Base-by-base conservation (phyloP, 306 rosid species). In the Urtica urens region DNA sequence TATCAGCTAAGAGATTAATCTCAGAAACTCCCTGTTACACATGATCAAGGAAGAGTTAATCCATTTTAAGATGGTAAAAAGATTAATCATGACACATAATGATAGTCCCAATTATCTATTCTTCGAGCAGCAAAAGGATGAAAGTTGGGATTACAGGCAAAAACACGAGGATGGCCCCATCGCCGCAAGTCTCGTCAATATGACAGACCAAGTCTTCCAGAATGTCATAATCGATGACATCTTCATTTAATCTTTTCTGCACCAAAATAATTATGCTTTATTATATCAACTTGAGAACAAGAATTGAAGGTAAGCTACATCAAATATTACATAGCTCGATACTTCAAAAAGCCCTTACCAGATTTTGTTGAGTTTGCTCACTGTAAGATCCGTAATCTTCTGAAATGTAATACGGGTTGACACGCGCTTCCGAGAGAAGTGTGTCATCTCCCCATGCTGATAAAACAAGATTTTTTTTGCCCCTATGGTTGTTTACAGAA, bases 371-470 rank as follows among this genome's bases (percentile, higher is more conserved):
- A 53, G 96, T 71, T 67, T 76, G 80, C 67, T 88, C 95, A 37
- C 85, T 76, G 55, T 76, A 78, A 13, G 70, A 72, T 49, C 74
- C 72, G 70, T 83, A 88, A 62, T 38, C 58, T 66, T 72, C 74
- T 51, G 76, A 60, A 53, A 46, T 57, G 64, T 73, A 88, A 71
- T 70, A 46, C 5, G 95, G 96, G 63, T 88, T 88, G 28, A 65
- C 23, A 53, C 35, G 25, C 52, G 69, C 82, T 70, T 81, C 94
- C 4, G 93, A 83, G 38, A 83, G 96, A 45, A 83, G 12, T 60
- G 86, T 63, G 46, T 88, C 96, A 43, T 88, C 95, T 43, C 96
- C 96, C 96, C 96, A 88, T 18, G 50, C 88, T 46, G 94, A 83
- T 68, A 78, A 64, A 67, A 72, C 80, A 66, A 88, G 83, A 74